Base-by-base conservation (phyloP, 257 asterid genomes). In the Gentiana straminea region DNA sequence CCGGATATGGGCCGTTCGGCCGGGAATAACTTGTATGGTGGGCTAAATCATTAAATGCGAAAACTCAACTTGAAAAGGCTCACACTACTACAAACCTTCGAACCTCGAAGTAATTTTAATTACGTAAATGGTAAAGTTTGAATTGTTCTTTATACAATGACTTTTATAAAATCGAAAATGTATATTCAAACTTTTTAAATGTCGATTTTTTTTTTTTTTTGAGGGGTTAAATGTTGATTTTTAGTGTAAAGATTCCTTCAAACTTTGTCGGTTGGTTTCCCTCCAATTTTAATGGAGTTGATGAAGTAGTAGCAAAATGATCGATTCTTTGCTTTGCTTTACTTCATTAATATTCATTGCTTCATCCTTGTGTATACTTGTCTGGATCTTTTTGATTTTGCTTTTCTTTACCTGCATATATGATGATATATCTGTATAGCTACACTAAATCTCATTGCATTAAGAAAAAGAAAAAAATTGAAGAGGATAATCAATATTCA, bases 271-370 rank as follows among this genome's bases (percentile, higher is more conserved):
- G 44, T 47, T 34, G 4, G 43, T 55, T 69, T 58, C 39, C 64
- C 53, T 52, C 64, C 52, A 50, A 13, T 3, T 53, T 0, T 2
- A 7, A 1, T n/a, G 4, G 3, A 13, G 9, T 7, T 11, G 8
- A 37, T 50, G 35, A n/a, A 0, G 10, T 15, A 35, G 7, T 38
- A 54, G 51, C 54, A 57, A 53, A 49, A 37, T 45, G 24, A 24
- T 46, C 44, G 8, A 57, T 70, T 44, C 76, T 54, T 64, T 54
- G 34, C 75, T 60, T 74, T 47, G 35, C 67, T 49, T 58, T 15
- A 53, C 58, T 7, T 1, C 13, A 50, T 12, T 24, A 35, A 10
- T 37, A 68, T 68, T 49, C 75, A 47, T 68, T 73, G 59, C 61
- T 73, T 73, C 63, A 3, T 45, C 51, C 46, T 55, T 49, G 4